Base-by-base conservation (phyloP, 495 filamentous ascomycete species). In the Hypoxylon cercidicola region DNA sequence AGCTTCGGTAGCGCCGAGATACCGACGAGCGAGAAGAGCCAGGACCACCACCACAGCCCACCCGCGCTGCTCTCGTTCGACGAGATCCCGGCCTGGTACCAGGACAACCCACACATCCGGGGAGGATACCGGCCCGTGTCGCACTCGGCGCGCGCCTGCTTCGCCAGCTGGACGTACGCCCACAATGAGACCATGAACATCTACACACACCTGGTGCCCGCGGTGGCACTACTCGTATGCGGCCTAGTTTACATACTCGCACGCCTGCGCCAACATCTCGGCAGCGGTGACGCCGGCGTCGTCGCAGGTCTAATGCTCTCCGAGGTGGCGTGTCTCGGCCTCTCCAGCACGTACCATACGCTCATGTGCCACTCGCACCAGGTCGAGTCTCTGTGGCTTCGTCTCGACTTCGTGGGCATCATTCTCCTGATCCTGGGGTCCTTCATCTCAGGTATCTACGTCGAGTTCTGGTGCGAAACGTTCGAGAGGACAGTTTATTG, bases 181-280 rank as follows among this genome's bases (percentile, higher is more conserved):
- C 91, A 96, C 75, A 96, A 95, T 72, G 90, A 95, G 75, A 87
- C 88, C 1, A 83, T 94, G 41, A 95, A 94, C 70, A 93, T 95
- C 59, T 93, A 91, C 69, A 86, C 88, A 2, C 92, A 95, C 74
- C 79, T 95, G 4, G 62, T 93, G 0, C 77, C 80, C 0, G 79
- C 70, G 10, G 44, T 25, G 47, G 55, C 48, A 16, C 4, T 74
- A 61, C 21, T 78, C 71, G 35, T 64, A 23, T 21, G 30, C 37
- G 64, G 71, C 0, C 49, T 66, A 21, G 62, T 48, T 13, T 73
- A 65, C 32, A 21, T 66, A 3, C 16, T 60, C 12, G 40, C 59
- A 15, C 69, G 55, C 34, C 47, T 73, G 30, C 48, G 52, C 41
- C n/a, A 66, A n/a, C 21, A 66, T 13, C 40, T 68, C 7, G 78